Base-by-base conservation (phyloP, 352 stramenopile species). In the Globisporangium paddicum region DNA sequence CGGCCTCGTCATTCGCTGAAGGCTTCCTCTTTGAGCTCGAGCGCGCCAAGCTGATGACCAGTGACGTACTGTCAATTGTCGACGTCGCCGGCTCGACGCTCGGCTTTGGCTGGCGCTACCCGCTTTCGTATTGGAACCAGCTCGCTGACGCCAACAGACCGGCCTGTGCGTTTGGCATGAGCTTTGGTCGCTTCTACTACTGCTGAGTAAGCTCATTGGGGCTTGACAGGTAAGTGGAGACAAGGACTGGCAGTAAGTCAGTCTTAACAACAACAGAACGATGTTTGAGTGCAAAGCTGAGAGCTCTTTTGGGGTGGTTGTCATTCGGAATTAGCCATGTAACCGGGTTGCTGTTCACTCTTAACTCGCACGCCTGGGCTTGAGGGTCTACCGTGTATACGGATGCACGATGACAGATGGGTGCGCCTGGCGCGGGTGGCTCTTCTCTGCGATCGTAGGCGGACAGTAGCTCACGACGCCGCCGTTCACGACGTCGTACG, bases 401-500 rank as follows among this genome's bases (percentile, higher is more conserved):
- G 74, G 78, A 45, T 91, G 80, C 8, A 89, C 59, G 28, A 61
- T 66, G n/a, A 91, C 68, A 10, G 83, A 91, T 5, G 81, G 79
- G 53, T 91, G 79, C 4, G 64, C 61, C 67, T 93, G 80, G 13
- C 82, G 69, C n/a, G 59, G 37, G 55, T 93, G 69, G 37, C 76
- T 66, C 63, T 89, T 89, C 62, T 93, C 84, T 0, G 57, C 40
- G 35, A 91, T 89, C 18, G 74, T 89, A 5, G 84, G 79, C 23
- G 76, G 66, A 47, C 79, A 86, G 64, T 83, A 75, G 37, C 54
- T 42, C 28, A 93, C 66, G 6, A 64, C 54, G 6, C 74, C 78
- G 19, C 82, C 79, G 35, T 86, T 91, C 38, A 91, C 64, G 21
- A 93, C 84, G 40, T 90, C 66, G 58, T 75, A 87, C n/a, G 75